A percentile compares a stretch with the other conserved stretches of the same genome.
Evolutionary conservation across 1,284 basidiomycete species (phyloP).

Genomic region (Salmacisia buchloeana): DNA sequence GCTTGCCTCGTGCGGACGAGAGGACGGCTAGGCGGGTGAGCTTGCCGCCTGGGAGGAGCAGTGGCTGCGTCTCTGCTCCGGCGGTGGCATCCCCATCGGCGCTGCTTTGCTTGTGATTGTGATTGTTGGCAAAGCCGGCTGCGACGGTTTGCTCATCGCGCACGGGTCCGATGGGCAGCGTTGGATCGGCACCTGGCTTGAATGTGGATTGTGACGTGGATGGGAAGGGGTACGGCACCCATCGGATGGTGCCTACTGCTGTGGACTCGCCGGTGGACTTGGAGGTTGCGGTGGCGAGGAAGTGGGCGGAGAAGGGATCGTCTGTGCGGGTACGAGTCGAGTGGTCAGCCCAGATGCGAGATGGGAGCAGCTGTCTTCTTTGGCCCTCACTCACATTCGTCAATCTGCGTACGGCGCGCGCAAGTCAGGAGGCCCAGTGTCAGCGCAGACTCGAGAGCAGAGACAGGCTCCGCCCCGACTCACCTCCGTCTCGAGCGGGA

Average conservation of each 20-base stretch:
- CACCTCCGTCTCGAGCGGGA: conserved; percentile 11
- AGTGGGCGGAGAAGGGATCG: not conserved
- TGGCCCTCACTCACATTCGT: not conserved
- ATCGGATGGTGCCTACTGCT: conserved; percentile 8
- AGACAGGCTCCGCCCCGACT: not conserved
- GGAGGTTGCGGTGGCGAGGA: not conserved
- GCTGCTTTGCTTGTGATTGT: not conserved
- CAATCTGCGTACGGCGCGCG: too few relatives aligned
- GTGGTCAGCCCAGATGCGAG: not conserved
- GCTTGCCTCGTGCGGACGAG: not conserved
- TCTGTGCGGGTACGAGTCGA: not conserved
- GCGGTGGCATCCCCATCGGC: not conserved
- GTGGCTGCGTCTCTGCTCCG: not conserved
- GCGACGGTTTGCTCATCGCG: not conserved
- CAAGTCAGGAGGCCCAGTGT: not conserved
- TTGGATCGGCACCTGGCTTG: not conserved
- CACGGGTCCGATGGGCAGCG: not conserved
- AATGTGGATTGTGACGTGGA: not conserved
- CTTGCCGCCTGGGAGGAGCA: conserved; percentile 3
- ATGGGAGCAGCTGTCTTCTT: not conserved
- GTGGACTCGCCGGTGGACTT: conserved; percentile 8
- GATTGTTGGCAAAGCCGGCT: not conserved
- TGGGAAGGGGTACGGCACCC: conserved; percentile 11
- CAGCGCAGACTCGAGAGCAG: not conserved
- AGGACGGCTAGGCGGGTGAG: conserved; percentile 9